Conservation (phyloP, 768 basidiomycete species). For the Trametopsis cervina region DNA sequence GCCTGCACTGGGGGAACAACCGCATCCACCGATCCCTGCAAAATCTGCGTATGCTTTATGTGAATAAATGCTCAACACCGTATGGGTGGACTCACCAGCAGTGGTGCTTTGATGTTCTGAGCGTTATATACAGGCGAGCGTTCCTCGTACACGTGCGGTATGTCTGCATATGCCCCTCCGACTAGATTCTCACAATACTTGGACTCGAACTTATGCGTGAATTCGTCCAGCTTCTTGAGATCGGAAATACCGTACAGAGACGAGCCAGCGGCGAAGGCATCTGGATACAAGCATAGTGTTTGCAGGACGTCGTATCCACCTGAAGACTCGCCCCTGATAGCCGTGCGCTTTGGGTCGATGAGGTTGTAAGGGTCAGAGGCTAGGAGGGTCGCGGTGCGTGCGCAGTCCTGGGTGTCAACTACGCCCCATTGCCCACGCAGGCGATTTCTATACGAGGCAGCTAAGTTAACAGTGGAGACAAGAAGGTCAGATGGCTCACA, state of each 20-base stretch:
- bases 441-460: constrained; percentile 29
- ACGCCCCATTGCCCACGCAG: constrained; percentile 67
- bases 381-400: constrained; percentile 45
- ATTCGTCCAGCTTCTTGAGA: constrained; percentile 44
- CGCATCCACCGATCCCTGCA: constrained; percentile 59
- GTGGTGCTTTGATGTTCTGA: constrained; percentile 51
- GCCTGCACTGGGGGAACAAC: constrained; percentile 68
- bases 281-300: constrained; percentile 34
- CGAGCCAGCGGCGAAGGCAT: constrained; percentile 54
- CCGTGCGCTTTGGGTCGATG: constrained; percentile 56
- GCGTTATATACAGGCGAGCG: constrained; percentile 61
- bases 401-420: constrained; percentile 64
- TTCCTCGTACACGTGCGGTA: constrained; percentile 51
- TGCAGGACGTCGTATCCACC: constrained; percentile 68
- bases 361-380: constrained; percentile 38
- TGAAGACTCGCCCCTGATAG: constrained; percentile 67
- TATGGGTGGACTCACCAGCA: constrained; percentile 43
- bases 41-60: constrained; percentile 50
- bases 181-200: constrained; percentile 53
- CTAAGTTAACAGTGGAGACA: background rate
- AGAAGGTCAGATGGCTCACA: constrained; percentile 24
- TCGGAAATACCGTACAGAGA: constrained; percentile 69
- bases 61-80: constrained; percentile 2
- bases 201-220: constrained; percentile 70
- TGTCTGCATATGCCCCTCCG: constrained; percentile 46